phyloP scores from a whole-genome alignment of 2,329 filamentous ascomycete genomes.

The Sporothrix pallida region DNA sequence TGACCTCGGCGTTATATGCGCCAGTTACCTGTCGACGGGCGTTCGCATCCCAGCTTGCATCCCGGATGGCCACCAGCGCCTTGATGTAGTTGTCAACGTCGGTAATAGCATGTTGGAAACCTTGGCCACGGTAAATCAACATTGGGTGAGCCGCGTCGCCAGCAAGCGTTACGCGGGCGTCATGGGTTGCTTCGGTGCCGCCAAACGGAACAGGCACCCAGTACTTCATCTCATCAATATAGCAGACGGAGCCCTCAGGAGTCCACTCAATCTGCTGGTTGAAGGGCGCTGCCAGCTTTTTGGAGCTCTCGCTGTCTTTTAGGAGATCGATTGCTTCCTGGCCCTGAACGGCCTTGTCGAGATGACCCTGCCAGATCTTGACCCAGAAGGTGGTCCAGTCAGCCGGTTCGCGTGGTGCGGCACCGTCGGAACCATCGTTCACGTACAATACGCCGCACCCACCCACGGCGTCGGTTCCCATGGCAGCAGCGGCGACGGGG shows the following conservation, averaged over 20 bases:
- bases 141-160: conserved; percentile 54
- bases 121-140: conserved; percentile 54
- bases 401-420: conserved; percentile 36
- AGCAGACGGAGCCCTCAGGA: conserved; percentile 42
- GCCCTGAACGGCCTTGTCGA: conserved; percentile 41
- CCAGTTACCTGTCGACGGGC: conserved; percentile 39
- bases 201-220: conserved; percentile 46
- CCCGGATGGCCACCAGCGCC: conserved; percentile 41
- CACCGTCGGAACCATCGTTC: conserved; percentile 34
- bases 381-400: conserved; percentile 47
- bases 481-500: conserved; percentile 44
- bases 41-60: conserved; percentile 32
- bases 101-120: conserved; percentile 51
- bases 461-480: conserved; percentile 43
- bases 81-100: conserved; percentile 50
- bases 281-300: conserved; percentile 43
- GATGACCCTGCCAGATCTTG: conserved; percentile 45
- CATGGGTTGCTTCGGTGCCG: conserved; percentile 42
- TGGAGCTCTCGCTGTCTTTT: conserved; percentile 39
- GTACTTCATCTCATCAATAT: conserved; percentile 48
- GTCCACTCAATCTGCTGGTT: conserved; percentile 47
- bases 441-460: conserved; percentile 41
- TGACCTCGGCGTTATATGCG: conserved; percentile 45
- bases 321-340: conserved; percentile 47
- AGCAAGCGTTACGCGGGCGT: conserved; percentile 47